Evolutionary conservation across 129 eudicot genomes (phyloP), one percentile per base, ranked within the genome.

Genomic region (Oenanthe sinensis): DNA sequence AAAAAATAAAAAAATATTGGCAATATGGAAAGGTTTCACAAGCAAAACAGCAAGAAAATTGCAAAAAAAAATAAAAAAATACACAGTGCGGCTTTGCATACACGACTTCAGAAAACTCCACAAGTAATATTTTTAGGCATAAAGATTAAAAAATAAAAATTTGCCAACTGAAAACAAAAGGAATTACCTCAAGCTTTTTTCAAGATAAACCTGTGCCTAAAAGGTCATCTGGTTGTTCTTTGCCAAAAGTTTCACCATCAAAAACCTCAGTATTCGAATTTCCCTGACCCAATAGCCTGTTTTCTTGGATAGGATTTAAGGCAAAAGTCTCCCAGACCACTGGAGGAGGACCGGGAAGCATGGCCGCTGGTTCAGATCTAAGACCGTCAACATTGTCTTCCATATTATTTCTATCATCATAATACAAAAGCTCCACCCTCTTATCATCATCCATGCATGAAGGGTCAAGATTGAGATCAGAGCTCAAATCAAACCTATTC

Each of bases 391-490:
- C 6, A n/a, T 60, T 82, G 39, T 60, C 85, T 73, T 47, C 82
- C 47, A 77, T 33, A 30, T 14, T 28, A 30, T 87, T 83, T 77
- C 80, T 81, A 79, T 82, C 80, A 75, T 85, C 87, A 71, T 77
- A 78, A 73, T 75, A 73, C 47, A 78, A 49, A 77, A 73, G 87
- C 16, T 86, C 86, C 50, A 75, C 79, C 74, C 82, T 50, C 85
- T 85, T 87, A 50, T 84, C 93, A 30, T 79, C 84, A 50, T 77
- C 85, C 13, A 44, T 81, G 47, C 86, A 63, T 28, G 86, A 48
- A 3, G 91, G 86, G 52, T 83, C 96, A 67, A 80, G 85, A 82
- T 88, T 90, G 16, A 83, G 84, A 76, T 84, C 94, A 37, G 92
- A 85, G 54, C 88, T 87, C 85, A 87, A 81, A 80, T 90, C 97